phyloP scores from a whole-genome alignment of 2,329 filamentous ascomycete species.

The Apiospora kogelbergensis region DNA sequence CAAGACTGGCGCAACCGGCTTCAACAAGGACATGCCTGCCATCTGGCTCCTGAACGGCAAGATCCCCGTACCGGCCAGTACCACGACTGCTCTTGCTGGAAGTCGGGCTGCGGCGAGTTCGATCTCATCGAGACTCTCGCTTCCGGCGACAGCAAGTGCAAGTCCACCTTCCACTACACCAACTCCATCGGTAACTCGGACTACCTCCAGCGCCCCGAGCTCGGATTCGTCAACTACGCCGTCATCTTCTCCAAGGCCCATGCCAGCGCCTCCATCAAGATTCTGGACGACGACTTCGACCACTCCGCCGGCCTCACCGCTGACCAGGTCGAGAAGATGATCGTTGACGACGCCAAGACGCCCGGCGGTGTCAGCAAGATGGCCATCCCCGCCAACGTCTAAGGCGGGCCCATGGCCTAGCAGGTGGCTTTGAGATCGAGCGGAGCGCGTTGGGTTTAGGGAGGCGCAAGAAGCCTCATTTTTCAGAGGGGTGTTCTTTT shows the following conservation, averaged over 20 bases:
- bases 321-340: conserved; percentile 34
- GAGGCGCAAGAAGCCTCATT: not conserved
- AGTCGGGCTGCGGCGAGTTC: conserved; percentile 67
- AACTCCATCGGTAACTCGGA: conserved; percentile 66
- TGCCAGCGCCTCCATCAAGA: conserved; percentile 55
- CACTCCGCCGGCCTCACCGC: conserved; percentile 41
- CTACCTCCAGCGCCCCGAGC: conserved; percentile 67
- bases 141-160: conserved; percentile 63
- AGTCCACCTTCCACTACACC: conserved; percentile 68
- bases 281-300: conserved; percentile 41
- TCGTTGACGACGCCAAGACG: conserved; percentile 24
- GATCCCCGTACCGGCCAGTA: conserved; percentile 71
- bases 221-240: conserved; percentile 61
- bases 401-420: not conserved
- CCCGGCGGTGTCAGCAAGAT: conserved; percentile 28
- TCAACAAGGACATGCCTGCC: conserved; percentile 68
- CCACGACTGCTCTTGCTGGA: conserved; percentile 71
- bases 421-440: not conserved
- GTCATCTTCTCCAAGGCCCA: conserved; percentile 57
- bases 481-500: not conserved
- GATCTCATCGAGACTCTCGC: conserved; percentile 74
- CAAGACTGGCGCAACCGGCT: conserved; percentile 48
- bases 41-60: conserved; percentile 75
- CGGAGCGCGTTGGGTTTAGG: not conserved
- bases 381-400: conserved; percentile 19